phyloP scores from a whole-genome alignment of 805 yeast species.

The Ogataea naganishii region DNA sequence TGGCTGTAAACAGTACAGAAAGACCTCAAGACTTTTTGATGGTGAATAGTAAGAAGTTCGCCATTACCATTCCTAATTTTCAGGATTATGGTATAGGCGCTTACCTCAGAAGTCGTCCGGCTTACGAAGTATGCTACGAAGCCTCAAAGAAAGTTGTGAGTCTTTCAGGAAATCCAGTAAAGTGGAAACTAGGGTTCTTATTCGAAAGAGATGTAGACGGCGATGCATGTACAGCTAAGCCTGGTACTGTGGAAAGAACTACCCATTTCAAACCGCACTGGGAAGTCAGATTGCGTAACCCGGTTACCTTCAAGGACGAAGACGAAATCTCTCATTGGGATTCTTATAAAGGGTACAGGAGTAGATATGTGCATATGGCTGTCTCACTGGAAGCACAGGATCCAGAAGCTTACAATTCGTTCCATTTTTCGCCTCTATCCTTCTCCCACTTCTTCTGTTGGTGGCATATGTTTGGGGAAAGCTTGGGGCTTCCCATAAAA shows the following conservation, averaged over 20 bases:
- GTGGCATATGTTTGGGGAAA: conserved; percentile 84
- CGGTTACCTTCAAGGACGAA: conserved; percentile 28
- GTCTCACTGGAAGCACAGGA: conserved; percentile 39
- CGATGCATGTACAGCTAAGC: conserved; percentile 14
- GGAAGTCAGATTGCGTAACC: conserved; percentile 48
- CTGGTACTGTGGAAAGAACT: conserved; percentile 30
- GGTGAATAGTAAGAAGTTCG: conserved; percentile 47
- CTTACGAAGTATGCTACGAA: conserved; percentile 27
- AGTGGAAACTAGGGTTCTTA: conserved; percentile 69
- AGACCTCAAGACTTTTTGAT: conserved; percentile 41
- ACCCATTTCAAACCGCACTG: conserved; percentile 50
- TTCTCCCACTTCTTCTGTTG: conserved; percentile 65
- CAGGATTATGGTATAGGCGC: conserved; percentile 14
- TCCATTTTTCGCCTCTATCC: conserved; percentile 67
- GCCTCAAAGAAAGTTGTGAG: conserved; percentile 47
- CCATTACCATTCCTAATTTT: conserved; percentile 47
- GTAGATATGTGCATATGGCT: conserved; percentile 73
- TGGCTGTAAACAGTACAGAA: conserved; percentile 42
- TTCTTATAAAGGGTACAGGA: conserved; percentile 72
- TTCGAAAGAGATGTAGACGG: conserved; percentile 54
- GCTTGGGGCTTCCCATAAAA: conserved; percentile 70
- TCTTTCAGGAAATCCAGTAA: conserved; percentile 51
- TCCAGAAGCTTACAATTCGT: conserved; percentile 46
- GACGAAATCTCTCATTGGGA: conserved; percentile 51
- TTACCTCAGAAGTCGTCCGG: no score